Conservation (phyloP, 2,329 filamentous ascomycete species). For the Fusarium palustre region DNA sequence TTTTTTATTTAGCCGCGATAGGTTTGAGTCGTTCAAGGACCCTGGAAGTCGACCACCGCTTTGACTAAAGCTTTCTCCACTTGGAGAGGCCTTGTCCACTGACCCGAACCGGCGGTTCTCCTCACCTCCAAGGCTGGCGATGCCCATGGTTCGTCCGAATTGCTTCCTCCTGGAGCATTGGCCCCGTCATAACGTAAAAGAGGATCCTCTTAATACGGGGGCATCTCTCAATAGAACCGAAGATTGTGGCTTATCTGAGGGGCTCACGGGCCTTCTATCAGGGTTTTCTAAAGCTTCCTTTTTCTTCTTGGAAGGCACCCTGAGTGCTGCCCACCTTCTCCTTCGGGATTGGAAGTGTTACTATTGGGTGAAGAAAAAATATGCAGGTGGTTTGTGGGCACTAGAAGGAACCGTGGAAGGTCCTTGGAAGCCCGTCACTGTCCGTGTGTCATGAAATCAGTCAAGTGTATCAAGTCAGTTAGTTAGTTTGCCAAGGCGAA, state of each 20-base stretch:
- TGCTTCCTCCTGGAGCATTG: slow-evolving; percentile 11
- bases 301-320: slow-evolving; percentile 15
- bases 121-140: slow-evolving; percentile 20
- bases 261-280: slow-evolving; percentile 19
- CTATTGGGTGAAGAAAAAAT: not conserved
- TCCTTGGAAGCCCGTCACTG: slow-evolving; percentile 24
- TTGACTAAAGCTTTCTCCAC: slow-evolving; percentile 13
- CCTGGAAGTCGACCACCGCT: slow-evolving; percentile 9
- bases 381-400: slow-evolving; percentile 6
- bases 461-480: slow-evolving; percentile 9
- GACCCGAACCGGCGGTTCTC: slow-evolving; percentile 42
- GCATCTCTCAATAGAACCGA: slow-evolving; percentile 19
- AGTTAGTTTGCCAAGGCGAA: slow-evolving; percentile 4
- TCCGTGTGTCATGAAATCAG: slow-evolving; percentile 28
- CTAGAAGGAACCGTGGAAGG: slow-evolving; percentile 37
- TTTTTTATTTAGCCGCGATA: slow-evolving; percentile 20
- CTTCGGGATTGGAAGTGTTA: slow-evolving; percentile 18
- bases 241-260: slow-evolving; percentile 20
- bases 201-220: slow-evolving; percentile 29
- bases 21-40: slow-evolving; percentile 10
- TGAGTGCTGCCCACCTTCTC: slow-evolving; percentile 38
- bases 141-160: slow-evolving; percentile 25
- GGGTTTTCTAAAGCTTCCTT: slow-evolving; percentile 37
- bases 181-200: slow-evolving; percentile 26
- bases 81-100: slow-evolving; percentile 12